phyloP scores from a whole-genome alignment of 2,329 filamentous ascomycete genomes.

The Fusarium illudens region DNA sequence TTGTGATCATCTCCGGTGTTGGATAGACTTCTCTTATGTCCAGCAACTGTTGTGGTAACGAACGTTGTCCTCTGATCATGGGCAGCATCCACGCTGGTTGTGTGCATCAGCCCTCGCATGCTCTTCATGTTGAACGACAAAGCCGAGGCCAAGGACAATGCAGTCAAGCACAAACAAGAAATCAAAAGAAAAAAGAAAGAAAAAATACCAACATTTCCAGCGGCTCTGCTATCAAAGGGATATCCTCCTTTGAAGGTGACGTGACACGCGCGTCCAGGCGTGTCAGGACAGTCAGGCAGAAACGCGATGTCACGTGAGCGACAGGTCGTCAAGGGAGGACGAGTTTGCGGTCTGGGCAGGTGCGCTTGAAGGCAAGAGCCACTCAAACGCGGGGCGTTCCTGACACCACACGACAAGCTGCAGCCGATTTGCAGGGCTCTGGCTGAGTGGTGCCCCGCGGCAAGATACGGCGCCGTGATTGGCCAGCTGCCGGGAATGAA shows the following conservation, averaged over 20 bases:
- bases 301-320: constrained; percentile 42
- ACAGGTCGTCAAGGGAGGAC: not conserved
- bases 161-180: not conserved
- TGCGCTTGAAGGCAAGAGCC: constrained; percentile 28
- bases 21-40: constrained; percentile 57
- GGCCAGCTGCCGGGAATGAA: constrained; percentile 27
- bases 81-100: constrained; percentile 61
- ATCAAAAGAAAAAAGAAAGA: not conserved
- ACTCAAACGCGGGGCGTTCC: constrained; percentile 50
- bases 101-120: constrained; percentile 56
- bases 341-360: not conserved
- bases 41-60: constrained; percentile 53
- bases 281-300: constrained; percentile 4
- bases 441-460: constrained; percentile 44
- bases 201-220: not conserved
- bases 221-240: not conserved
- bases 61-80: constrained; percentile 49
- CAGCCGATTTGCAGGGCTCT: constrained; percentile 46
- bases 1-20: constrained; percentile 25
- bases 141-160: not conserved
- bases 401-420: constrained; percentile 46
- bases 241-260: not conserved
- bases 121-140: constrained; percentile 47
- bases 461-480: constrained; percentile 31
- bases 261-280: constrained; percentile 25